These are phyloP conservation scores for Vigna nakashimae DNA, from an alignment of 306 rosid genomes.

Conservation along the genomic window DNA sequence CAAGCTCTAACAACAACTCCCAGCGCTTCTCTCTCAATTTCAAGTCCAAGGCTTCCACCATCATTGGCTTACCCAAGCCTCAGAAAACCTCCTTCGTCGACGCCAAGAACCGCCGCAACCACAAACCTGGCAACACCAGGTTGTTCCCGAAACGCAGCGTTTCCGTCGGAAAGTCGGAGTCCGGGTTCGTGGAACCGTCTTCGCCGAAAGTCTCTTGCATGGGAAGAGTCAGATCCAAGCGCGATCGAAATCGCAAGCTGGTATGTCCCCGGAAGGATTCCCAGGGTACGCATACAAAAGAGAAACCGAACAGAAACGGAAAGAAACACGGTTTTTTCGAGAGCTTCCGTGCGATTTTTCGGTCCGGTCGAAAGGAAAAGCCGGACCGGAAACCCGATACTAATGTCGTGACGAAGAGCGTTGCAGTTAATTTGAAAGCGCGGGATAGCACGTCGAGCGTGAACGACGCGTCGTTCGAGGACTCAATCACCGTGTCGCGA, in stretches of 20 bases:
- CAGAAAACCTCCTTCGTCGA: slow-evolving; percentile 77
- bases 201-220: slow-evolving; percentile 97
- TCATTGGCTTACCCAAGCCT: slow-evolving; percentile 88
- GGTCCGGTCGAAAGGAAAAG: slow-evolving; percentile 52
- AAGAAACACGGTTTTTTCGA: slow-evolving; percentile 64
- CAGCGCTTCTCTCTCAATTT: slow-evolving; percentile 70
- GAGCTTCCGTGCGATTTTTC: slow-evolving; percentile 62
- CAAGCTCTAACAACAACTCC: slow-evolving; percentile 55
- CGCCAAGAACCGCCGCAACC: slow-evolving; percentile 64
- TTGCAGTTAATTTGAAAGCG: neutral
- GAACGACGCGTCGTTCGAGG: slow-evolving; percentile 52
- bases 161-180: slow-evolving; percentile 67
- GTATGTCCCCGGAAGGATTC: slow-evolving; percentile 43
- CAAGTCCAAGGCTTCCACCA: slow-evolving; percentile 78
- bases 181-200: slow-evolving; percentile 73
- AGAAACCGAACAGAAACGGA: slow-evolving; percentile 43
- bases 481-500: slow-evolving; percentile 50
- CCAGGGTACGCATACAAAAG: slow-evolving; percentile 29
- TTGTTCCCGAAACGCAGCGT: slow-evolving; percentile 72
- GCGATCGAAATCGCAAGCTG: slow-evolving; percentile 69
- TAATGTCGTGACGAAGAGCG: slow-evolving; percentile 23
- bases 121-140: slow-evolving; percentile 55
- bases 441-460: slow-evolving; percentile 50
- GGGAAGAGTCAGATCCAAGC: slow-evolving; percentile 89
- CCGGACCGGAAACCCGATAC: slow-evolving; percentile 12